Conservation (phyloP, 345 rosid genomes). For the Durio zibethinus region DNA sequence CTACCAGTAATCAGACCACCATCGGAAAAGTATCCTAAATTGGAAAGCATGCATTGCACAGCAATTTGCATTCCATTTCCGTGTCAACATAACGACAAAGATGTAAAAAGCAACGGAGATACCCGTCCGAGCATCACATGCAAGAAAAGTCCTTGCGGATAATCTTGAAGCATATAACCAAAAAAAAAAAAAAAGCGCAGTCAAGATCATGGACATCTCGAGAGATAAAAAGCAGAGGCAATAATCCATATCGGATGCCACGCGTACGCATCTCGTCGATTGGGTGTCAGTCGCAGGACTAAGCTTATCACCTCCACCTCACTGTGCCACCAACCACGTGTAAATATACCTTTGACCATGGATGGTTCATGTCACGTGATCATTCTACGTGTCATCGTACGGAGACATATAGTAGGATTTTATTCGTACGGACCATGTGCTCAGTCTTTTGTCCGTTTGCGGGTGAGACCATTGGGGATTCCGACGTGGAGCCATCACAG, state of each 20-base stretch:
- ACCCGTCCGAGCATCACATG: background rate
- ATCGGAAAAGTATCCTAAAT: too few species aligned
- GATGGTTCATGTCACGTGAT: conserved; percentile 27
- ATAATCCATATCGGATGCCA: conserved; percentile 18
- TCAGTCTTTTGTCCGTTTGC: background rate
- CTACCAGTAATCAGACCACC: too few species aligned
- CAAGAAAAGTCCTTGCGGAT: background rate
- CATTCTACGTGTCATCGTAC: conserved; percentile 10
- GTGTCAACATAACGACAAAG: background rate
- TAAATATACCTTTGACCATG: too few species aligned
- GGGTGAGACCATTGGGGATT: background rate
- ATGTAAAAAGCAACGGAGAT: background rate
- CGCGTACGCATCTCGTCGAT: conserved; percentile 6
- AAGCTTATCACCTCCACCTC: conserved; percentile 10
- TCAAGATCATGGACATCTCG: conserved; percentile 26
- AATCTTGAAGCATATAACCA: background rate
- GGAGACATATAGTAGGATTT: too few species aligned
- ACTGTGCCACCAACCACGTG: conserved; percentile 30
- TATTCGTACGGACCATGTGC: conserved; percentile 15
- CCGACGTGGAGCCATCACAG: background rate
- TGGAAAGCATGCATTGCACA: too few species aligned
- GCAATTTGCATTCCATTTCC: too few species aligned
- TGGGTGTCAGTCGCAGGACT: conserved; percentile 10
- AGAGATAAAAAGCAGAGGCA: background rate
- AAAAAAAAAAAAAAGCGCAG: background rate